These are phyloP conservation scores for Lithocarpus polystachyus DNA, from an alignment of 306 rosid species.

Conservation along the genomic window DNA sequence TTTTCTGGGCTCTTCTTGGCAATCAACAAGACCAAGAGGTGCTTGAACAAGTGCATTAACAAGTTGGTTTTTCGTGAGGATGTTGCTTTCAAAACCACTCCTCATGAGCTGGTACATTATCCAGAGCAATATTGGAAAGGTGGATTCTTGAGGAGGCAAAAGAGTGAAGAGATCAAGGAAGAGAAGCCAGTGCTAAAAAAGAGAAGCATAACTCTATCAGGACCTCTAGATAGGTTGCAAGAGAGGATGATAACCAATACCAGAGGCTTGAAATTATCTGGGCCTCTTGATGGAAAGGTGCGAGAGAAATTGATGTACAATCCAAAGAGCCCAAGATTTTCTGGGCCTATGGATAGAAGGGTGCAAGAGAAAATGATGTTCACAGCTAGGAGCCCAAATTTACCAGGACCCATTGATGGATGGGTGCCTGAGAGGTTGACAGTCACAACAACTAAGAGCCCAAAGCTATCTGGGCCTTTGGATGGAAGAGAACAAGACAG, in stretches of 20 bases:
- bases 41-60: constrained; percentile 51
- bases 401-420: constrained; percentile 38
- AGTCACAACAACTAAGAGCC: background rate
- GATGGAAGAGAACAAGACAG: constrained; percentile 5
- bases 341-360: constrained; percentile 47
- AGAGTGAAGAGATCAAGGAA: constrained; percentile 24
- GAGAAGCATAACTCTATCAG: constrained; percentile 61
- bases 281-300: constrained; percentile 33
- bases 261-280: constrained; percentile 40
- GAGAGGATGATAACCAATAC: constrained; percentile 42
- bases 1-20: constrained; percentile 42
- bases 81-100: background rate
- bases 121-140: constrained; percentile 46
- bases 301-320: constrained; percentile 20
- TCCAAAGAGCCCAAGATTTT: constrained; percentile 44
- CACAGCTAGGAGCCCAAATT: constrained; percentile 26
- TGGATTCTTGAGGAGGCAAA: constrained; percentile 32
- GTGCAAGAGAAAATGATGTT: constrained; percentile 20
- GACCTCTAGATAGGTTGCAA: constrained; percentile 70
- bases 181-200: constrained; percentile 34
- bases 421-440: background rate
- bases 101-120: constrained; percentile 23
- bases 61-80: constrained; percentile 29
- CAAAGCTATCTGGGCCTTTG: background rate
- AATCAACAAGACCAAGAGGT: constrained; percentile 40